Percentiles rank a stretch among this genome's conserved stretches.
These are phyloP conservation scores for Coemansia sp. DNA, from an alignment of 371 early-diverging fungal genomes.

Conservation along the genomic window DNA sequence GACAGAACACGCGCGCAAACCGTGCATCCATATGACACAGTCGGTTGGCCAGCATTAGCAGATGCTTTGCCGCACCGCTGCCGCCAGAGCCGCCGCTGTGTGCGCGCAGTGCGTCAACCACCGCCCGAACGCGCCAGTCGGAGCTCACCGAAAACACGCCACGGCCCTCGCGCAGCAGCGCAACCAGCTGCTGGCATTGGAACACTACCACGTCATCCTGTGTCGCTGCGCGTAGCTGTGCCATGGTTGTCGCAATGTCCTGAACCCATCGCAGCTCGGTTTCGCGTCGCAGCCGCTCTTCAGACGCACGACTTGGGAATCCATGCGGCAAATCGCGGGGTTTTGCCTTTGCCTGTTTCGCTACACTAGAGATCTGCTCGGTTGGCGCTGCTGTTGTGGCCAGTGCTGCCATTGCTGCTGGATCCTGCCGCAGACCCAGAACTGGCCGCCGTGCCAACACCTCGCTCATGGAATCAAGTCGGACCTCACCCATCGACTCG, in stretches of 20 bases:
- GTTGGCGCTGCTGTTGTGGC: constrained; percentile 14
- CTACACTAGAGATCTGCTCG: constrained; percentile 24
- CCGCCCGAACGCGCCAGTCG: constrained; percentile 45
- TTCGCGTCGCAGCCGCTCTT: constrained; percentile 49
- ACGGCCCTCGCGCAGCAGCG: constrained; percentile 41
- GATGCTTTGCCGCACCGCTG: constrained; percentile 20
- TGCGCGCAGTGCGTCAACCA: constrained; percentile 37
- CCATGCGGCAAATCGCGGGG: constrained; percentile 33
- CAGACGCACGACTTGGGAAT: constrained; percentile 42
- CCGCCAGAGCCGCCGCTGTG: constrained; percentile 21
- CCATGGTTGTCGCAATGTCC: constrained; percentile 35
- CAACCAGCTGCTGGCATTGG: constrained; percentile 41
- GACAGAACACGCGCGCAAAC: constrained; percentile 39
- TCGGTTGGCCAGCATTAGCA: constrained; percentile 41
- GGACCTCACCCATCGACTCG: constrained; percentile 28
- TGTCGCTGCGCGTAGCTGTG: constrained; percentile 18
- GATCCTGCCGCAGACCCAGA: constrained; percentile 38
- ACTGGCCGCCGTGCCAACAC: constrained; percentile 26
- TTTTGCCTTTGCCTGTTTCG: constrained; percentile 22
- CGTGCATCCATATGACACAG: constrained; percentile 42
- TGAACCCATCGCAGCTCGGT: constrained; percentile 48
- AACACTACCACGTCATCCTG: constrained; percentile 36
- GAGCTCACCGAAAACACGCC: constrained; percentile 42
- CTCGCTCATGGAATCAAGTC: constrained; percentile 28
- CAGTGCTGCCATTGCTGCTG: neutral